Evolutionary conservation across 495 filamentous ascomycete species (phyloP).

Genomic region (Friedmanniomyces endolithicus): DNA sequence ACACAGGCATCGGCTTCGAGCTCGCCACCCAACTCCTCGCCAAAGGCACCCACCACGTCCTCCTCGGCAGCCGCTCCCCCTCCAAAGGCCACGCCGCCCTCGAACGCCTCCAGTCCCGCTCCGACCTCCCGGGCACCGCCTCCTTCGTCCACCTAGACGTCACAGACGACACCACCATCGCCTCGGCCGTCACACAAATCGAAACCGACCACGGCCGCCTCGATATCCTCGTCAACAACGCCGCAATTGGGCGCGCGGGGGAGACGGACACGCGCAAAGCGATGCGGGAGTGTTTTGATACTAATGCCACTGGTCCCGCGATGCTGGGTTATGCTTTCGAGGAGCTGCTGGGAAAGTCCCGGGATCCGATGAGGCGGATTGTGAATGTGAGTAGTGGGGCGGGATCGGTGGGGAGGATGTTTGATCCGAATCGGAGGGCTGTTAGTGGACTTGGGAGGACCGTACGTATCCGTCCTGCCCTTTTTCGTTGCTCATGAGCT

Average conservation of each 20-base stretch:
- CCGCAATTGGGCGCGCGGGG: constrained; percentile 13
- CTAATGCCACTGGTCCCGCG: constrained; percentile 29
- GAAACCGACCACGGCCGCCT: constrained; percentile 14
- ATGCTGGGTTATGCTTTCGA: constrained; percentile 23
- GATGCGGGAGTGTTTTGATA: constrained; percentile 21
- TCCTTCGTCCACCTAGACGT: constrained; percentile 22
- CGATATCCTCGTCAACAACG: constrained; percentile 3
- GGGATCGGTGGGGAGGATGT: constrained; percentile 15
- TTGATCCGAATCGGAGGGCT: neutral
- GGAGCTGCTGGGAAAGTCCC: constrained; percentile 25
- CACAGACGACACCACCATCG: constrained; percentile 19
- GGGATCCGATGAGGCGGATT: constrained; percentile 17
- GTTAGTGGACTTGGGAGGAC: neutral
- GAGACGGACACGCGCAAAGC: constrained; percentile 23
- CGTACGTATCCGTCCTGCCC: neutral
- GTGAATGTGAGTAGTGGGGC: constrained; percentile 25
- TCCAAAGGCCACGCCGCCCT: constrained; percentile 25
- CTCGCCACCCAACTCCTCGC: constrained; percentile 23
- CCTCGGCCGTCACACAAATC: constrained; percentile 15
- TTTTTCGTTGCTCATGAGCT: too few relatives aligned
- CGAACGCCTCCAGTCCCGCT: constrained; percentile 24
- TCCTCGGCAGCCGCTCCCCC: constrained; percentile 27
- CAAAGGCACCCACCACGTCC: constrained; percentile 28
- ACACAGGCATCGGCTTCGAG: constrained; percentile 31
- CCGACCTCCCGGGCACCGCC: constrained; percentile 16